phyloP scores from a whole-genome alignment of 805 yeast genomes.

The Diddensiella caesifluorescens region DNA sequence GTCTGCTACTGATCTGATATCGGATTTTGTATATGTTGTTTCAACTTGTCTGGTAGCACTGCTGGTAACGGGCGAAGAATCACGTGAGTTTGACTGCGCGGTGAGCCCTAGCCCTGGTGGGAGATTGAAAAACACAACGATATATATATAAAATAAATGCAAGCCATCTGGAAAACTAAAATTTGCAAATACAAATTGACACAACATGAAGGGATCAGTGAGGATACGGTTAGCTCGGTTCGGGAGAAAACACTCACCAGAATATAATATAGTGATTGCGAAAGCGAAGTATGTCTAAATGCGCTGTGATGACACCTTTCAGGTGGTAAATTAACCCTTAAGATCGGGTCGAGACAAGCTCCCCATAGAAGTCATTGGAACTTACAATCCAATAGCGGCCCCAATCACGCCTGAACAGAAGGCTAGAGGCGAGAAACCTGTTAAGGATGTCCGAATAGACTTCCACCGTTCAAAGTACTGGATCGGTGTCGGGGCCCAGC shows the following conservation, averaged over 20 bases:
- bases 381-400: slow-evolving; percentile 78
- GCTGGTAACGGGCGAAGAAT: too few species aligned
- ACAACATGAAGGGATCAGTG: slow-evolving; percentile 59
- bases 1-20: too few species aligned
- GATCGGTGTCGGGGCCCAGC: slow-evolving; percentile 97
- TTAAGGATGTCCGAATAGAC: slow-evolving; percentile 77
- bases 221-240: slow-evolving; percentile 88
- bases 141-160: not conserved
- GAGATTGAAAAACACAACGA: not conserved
- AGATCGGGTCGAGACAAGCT: slow-evolving; percentile 74
- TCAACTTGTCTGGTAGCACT: too few species aligned
- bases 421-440: slow-evolving; percentile 51
- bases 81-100: too few species aligned
- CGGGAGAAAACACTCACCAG: slow-evolving; percentile 83
- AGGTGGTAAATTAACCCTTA: slow-evolving; percentile 1
- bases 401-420: slow-evolving; percentile 60
- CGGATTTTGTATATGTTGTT: too few species aligned
- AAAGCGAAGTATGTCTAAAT: slow-evolving; percentile 40
- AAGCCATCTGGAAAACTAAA: not conserved
- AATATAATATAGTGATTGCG: slow-evolving; percentile 88
- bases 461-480: slow-evolving; percentile 89
- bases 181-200: not conserved
- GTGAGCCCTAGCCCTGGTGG: not conserved
- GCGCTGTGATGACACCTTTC: not conserved
- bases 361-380: slow-evolving; percentile 94